A percentile compares a stretch with the other conserved stretches of the same genome.
phyloP scores from a whole-genome alignment of 2,329 filamentous ascomycete species.

The Didymellaceae sp. region DNA sequence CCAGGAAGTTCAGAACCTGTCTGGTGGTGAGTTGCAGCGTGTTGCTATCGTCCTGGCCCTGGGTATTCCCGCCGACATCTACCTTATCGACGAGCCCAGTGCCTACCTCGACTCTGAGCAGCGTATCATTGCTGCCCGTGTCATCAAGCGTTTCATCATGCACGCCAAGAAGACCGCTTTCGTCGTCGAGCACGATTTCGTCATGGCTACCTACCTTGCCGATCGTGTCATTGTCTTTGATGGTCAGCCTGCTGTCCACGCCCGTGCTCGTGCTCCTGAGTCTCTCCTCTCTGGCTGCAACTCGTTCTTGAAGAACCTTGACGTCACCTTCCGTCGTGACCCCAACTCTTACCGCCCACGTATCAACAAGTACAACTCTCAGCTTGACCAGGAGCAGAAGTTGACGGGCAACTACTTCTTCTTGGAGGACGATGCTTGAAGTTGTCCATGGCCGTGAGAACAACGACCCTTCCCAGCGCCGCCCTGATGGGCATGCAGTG shows the following conservation, averaged over 20 bases:
- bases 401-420: conserved; percentile 95
- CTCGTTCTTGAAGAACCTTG: conserved; percentile 91
- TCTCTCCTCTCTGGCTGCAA: conserved; percentile 96
- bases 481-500: conserved; percentile 50
- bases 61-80: conserved; percentile 94
- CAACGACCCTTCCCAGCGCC: conserved; percentile 42
- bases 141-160: conserved; percentile 99
- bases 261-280: conserved; percentile 88
- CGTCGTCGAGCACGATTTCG: conserved; percentile 99
- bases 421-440: conserved; percentile 84
- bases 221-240: conserved; percentile 99
- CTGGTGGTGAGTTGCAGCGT: conserved; percentile 98
- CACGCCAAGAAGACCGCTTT: conserved; percentile 99
- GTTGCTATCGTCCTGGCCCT: conserved; percentile 98
- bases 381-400: conserved; percentile 99
- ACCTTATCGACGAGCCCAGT: conserved; percentile 91
- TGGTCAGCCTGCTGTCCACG: conserved; percentile 85
- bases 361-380: conserved; percentile 96
- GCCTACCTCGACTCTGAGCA: conserved; percentile 96
- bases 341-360: conserved; percentile 94
- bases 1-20: conserved; percentile 98
- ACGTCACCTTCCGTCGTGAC: conserved; percentile 98
- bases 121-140: conserved; percentile 94
- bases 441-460: conserved; percentile 63
- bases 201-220: conserved; percentile 84